phyloP scores from a whole-genome alignment of 176 grass and related monocot species.

The Zea luxurians region DNA sequence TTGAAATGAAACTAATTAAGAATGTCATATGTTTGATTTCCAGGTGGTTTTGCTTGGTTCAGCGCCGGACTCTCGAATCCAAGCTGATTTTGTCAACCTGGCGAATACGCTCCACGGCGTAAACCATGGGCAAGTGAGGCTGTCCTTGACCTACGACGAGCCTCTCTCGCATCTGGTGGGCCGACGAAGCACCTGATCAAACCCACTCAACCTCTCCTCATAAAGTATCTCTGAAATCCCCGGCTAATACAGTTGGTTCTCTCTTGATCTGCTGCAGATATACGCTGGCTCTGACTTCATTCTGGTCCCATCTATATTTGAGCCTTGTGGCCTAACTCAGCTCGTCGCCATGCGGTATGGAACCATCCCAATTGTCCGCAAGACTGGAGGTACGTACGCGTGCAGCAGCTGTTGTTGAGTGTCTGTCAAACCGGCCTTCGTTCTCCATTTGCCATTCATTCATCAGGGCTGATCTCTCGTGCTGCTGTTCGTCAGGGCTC shows the following conservation, averaged over 20 bases:
- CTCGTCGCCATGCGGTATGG: slow-evolving; percentile 90
- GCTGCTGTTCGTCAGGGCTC: slow-evolving; percentile 55
- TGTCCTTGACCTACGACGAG: slow-evolving; percentile 80
- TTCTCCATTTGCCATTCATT: too few relatives aligned
- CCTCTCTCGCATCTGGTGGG: slow-evolving; percentile 88
- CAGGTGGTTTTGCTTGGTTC: slow-evolving; percentile 96
- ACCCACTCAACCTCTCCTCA: not conserved
- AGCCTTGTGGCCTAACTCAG: slow-evolving; percentile 90
- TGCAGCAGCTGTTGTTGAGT: not conserved
- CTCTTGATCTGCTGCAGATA: slow-evolving; percentile 47
- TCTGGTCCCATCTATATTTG: slow-evolving; percentile 86
- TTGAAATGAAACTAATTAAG: not conserved
- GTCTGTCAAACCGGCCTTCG: not conserved
- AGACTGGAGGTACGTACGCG: slow-evolving; percentile 70
- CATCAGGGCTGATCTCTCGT: too few relatives aligned
- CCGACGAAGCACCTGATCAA: not conserved
- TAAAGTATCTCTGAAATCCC: not conserved
- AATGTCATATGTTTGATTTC: slow-evolving; percentile 5
- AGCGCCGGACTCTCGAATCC: slow-evolving; percentile 76
- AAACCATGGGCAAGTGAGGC: slow-evolving; percentile 52
- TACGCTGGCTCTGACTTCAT: slow-evolving; percentile 91
- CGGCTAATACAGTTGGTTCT: slow-evolving; percentile 7
- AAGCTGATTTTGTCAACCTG: slow-evolving; percentile 74
- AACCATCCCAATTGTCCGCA: slow-evolving; percentile 78
- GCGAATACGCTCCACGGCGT: slow-evolving; percentile 62